These are phyloP conservation scores for Sparassis latifolia DNA, from an alignment of 1,284 basidiomycete genomes.

Conservation along the genomic window DNA sequence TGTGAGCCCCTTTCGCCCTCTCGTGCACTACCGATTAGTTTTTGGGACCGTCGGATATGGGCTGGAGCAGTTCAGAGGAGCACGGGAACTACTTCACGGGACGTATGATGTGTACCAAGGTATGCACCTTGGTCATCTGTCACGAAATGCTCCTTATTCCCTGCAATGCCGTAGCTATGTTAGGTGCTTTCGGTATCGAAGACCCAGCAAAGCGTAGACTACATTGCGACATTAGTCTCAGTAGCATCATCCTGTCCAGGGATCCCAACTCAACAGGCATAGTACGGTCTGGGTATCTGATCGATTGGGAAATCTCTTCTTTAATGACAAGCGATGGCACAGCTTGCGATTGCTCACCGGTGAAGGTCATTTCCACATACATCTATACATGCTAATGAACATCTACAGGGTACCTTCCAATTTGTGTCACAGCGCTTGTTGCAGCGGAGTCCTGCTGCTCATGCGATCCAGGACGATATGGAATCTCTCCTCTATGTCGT, in stretches of 20 bases:
- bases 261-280: neutral
- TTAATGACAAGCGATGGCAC: neutral
- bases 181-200: neutral
- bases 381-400: too few species aligned
- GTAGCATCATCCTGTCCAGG: neutral
- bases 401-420: too few species aligned
- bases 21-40: constrained; percentile 5
- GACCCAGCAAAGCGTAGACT: neutral
- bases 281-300: neutral
- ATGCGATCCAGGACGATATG: too few species aligned
- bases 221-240: neutral
- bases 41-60: constrained; percentile 4
- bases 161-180: neutral
- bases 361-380: too few species aligned
- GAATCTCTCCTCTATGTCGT: too few species aligned
- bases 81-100: constrained; percentile 5
- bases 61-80: constrained; percentile 2
- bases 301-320: neutral
- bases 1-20: too few species aligned
- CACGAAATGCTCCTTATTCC: neutral
- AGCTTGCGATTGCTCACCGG: too few species aligned
- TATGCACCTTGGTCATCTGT: neutral
- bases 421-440: too few species aligned
- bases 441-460: too few species aligned
- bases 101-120: constrained; percentile 2